Evolutionary conservation across 2,329 filamentous ascomycete genomes (phyloP).

Genomic region (Claviceps sp.): DNA sequence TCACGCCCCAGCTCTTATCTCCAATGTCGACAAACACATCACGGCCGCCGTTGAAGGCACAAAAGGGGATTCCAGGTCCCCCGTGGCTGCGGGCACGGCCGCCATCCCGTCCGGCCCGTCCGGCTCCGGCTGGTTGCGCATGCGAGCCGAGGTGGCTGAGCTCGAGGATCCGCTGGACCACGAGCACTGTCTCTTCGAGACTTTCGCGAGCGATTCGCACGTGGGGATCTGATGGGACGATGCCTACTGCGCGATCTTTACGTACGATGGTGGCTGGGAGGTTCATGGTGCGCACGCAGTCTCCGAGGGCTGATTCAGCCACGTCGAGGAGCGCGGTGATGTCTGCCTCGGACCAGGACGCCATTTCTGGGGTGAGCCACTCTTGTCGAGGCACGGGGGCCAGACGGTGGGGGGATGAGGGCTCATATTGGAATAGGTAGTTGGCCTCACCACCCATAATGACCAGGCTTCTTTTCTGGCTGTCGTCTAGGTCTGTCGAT

Average conservation of each 20-base stretch:
- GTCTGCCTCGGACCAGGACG: slow-evolving; percentile 59
- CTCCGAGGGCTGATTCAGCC: slow-evolving; percentile 69
- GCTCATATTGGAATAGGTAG: slow-evolving; percentile 76
- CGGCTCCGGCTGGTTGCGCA: slow-evolving; percentile 14
- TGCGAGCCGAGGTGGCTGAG: slow-evolving; percentile 45
- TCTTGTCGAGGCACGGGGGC: slow-evolving; percentile 48
- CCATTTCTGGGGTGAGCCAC: slow-evolving; percentile 72
- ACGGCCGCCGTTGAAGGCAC: slow-evolving; percentile 94
- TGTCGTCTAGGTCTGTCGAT: slow-evolving; percentile 42
- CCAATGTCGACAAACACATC: slow-evolving; percentile 98
- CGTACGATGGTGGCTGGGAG: slow-evolving; percentile 70
- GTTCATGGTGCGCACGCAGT: slow-evolving; percentile 67
- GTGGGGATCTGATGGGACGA: slow-evolving; percentile 47
- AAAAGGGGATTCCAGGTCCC: slow-evolving; percentile 57
- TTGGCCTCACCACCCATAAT: slow-evolving; percentile 95
- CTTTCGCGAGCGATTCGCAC: slow-evolving; percentile 71
- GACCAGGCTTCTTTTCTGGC: slow-evolving; percentile 66
- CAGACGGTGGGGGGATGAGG: slow-evolving; percentile 51
- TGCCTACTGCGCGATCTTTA: slow-evolving; percentile 77
- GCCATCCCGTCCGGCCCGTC: too few species aligned
- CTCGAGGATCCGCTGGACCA: slow-evolving; percentile 86
- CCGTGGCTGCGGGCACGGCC: slow-evolving; percentile 6
- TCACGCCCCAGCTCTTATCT: slow-evolving; percentile 92
- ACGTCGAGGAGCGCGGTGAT: slow-evolving; percentile 75
- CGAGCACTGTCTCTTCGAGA: slow-evolving; percentile 88